Evolutionary conservation across 176 grass and related monocot species (phyloP).

Genomic region (sorghum (Sorghum bicolor)): Sorghum_bicolor_NCBIv3 NC_012876.2:51211501-51212000

Average conservation of each 20-base stretch:
- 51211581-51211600: background rate
- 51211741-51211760: background rate
- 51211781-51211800: background rate
- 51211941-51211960: background rate
- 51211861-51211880: background rate
- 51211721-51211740: background rate
- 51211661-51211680: background rate
- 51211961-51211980: background rate
- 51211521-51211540: background rate
- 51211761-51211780: background rate
- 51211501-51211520: background rate
- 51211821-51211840: background rate
- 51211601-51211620: conserved; percentile 4
- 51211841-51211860: background rate
- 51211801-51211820: background rate
- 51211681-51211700: background rate
- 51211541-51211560: background rate
- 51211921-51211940: background rate
- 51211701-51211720: background rate
- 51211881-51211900: background rate
- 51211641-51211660: background rate
- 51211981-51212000: background rate
- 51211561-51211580: background rate
- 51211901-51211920: background rate
- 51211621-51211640: background rate